Percentiles rank a stretch among this genome's conserved stretches.
phyloP scores from a whole-genome alignment of 2,329 filamentous ascomycete species.

The Metarhizium album region DNA sequence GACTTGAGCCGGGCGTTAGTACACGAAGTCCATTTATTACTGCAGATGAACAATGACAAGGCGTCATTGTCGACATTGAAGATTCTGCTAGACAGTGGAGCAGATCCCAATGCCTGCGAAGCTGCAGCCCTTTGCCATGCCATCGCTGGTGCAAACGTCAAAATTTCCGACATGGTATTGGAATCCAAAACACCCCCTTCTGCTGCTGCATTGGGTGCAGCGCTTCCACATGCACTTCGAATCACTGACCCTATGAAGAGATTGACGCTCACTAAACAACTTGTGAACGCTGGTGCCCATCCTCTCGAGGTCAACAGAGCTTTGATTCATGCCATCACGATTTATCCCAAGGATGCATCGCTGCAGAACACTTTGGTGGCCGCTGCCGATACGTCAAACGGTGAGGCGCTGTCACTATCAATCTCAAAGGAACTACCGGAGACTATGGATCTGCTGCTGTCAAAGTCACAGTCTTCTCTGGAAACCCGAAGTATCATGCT shows the following conservation, averaged over 20 bases:
- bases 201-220: slow-evolving; percentile 33
- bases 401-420: slow-evolving; percentile 35
- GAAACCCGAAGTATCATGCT: slow-evolving; percentile 31
- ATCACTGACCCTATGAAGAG: slow-evolving; percentile 41
- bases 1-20: slow-evolving; percentile 35
- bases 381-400: slow-evolving; percentile 39
- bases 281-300: slow-evolving; percentile 39
- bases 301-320: slow-evolving; percentile 39
- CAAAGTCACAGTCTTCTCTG: slow-evolving; percentile 22
- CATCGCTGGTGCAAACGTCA: slow-evolving; percentile 32
- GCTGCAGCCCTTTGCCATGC: slow-evolving; percentile 40
- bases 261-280: slow-evolving; percentile 35
- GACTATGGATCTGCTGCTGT: slow-evolving; percentile 35
- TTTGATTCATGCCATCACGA: slow-evolving; percentile 37
- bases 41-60: slow-evolving; percentile 22
- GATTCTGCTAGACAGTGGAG: slow-evolving; percentile 37
- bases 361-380: slow-evolving; percentile 34
- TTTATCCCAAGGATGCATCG: slow-evolving; percentile 36
- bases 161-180: slow-evolving; percentile 39
- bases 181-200: slow-evolving; percentile 23
- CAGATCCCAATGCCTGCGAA: slow-evolving; percentile 43
- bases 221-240: slow-evolving; percentile 41
- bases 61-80: slow-evolving; percentile 34
- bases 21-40: slow-evolving; percentile 37
- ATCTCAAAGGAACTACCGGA: slow-evolving; percentile 34